These are phyloP conservation scores for Aureoboletus auriporus DNA, from an alignment of 768 basidiomycete species.

Conservation along the genomic window DNA sequence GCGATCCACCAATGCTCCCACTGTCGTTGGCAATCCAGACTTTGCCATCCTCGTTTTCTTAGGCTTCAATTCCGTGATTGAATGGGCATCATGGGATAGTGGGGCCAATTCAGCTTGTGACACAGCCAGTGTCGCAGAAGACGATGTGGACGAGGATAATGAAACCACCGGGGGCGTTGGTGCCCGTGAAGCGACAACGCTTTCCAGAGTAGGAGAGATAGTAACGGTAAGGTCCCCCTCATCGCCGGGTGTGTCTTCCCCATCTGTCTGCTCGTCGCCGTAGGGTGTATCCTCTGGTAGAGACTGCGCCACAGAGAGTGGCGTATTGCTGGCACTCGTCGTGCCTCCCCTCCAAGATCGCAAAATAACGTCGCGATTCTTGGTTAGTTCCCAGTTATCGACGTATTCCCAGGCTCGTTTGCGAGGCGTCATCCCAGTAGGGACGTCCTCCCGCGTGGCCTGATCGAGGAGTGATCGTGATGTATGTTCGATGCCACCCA, in stretches of 20 bases:
- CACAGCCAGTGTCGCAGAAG: conserved; percentile 28
- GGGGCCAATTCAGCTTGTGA: conserved; percentile 7
- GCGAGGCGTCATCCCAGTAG: conserved; percentile 73
- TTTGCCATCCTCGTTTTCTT: conserved; percentile 21
- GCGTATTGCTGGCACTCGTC: conserved; percentile 31
- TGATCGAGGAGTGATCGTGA: conserved; percentile 50
- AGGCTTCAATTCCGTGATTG: conserved; percentile 4
- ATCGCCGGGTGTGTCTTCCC: conserved; percentile 18
- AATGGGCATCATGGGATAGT: background rate
- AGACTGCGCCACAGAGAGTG: conserved; percentile 35
- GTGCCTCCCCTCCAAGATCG: conserved; percentile 43
- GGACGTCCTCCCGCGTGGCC: conserved; percentile 57
- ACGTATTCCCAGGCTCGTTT: conserved; percentile 70
- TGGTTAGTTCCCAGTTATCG: conserved; percentile 70
- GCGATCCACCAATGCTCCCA: conserved; percentile 29
- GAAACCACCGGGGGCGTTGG: conserved; percentile 28
- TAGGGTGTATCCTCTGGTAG: conserved; percentile 27
- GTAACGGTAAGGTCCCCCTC: conserved; percentile 21
- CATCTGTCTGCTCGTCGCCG: conserved; percentile 15
- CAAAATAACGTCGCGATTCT: conserved; percentile 57
- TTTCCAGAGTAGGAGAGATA: conserved; percentile 7
- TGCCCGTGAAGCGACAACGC: conserved; percentile 9
- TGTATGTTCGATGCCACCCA: conserved; percentile 48
- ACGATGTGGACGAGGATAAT: conserved; percentile 37
- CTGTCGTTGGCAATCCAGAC: conserved; percentile 19